Evolutionary conservation across 1,139 yeast species (phyloP).

Genomic region (Meyerozyma athensensis): DNA sequence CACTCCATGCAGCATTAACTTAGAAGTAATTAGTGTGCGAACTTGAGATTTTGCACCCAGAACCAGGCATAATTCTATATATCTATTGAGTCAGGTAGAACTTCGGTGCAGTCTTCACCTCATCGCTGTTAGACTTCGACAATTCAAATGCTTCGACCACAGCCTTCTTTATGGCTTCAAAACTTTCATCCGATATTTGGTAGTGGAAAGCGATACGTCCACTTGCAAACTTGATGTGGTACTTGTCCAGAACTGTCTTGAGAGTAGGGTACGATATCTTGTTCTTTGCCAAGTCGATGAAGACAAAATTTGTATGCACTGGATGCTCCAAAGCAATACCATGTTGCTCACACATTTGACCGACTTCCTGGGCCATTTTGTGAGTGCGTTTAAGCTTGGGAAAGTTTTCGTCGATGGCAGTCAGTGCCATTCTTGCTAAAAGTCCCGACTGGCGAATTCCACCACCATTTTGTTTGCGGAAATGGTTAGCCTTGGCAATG

Average conservation of each 20-base stretch:
- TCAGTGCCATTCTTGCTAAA: constrained; percentile 37
- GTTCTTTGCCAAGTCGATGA: constrained; percentile 32
- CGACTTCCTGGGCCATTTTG: constrained; percentile 12
- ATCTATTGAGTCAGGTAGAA: constrained; percentile 9
- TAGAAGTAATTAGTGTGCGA: not conserved
- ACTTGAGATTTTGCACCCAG: constrained; percentile 3
- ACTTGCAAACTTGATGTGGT: constrained; percentile 23
- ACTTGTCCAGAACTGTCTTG: constrained; percentile 16
- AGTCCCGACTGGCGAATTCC: constrained; percentile 46
- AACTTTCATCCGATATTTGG: constrained; percentile 31
- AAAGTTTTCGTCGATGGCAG: constrained; percentile 38
- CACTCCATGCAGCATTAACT: too few species aligned
- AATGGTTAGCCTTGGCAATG: constrained; percentile 42
- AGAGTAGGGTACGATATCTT: constrained; percentile 15
- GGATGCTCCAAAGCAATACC: constrained; percentile 32
- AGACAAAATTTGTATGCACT: constrained; percentile 40
- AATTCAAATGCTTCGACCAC: constrained; percentile 27
- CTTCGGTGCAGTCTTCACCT: constrained; percentile 7
- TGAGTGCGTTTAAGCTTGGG: constrained; percentile 20
- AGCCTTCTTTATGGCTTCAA: constrained; percentile 26
- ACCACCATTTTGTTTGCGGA: constrained; percentile 45
- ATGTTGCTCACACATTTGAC: constrained; percentile 8
- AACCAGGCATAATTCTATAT: not conserved
- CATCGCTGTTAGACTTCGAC: constrained; percentile 25
- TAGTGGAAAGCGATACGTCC: constrained; percentile 37